Conservation (phyloP, 768 basidiomycete genomes). For the Hirschioporus abietinus region DNA sequence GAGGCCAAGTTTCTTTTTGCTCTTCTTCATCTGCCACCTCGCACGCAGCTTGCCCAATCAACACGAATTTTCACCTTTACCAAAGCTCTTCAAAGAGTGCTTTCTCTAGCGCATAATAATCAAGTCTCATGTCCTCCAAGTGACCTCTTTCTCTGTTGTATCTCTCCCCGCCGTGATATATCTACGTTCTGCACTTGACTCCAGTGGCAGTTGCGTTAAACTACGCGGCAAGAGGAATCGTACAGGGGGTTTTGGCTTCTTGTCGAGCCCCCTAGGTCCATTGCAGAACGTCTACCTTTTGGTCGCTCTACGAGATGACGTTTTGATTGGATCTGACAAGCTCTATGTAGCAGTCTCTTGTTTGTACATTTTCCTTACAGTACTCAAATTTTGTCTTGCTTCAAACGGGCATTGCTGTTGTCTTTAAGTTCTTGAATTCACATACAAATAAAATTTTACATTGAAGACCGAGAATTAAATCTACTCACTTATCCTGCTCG, state of each 20-base stretch:
- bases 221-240: background rate
- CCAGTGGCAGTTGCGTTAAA: background rate
- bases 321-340: background rate
- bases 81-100: background rate
- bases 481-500: no score
- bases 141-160: background rate
- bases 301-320: background rate
- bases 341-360: no score
- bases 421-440: no score
- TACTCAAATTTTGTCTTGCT: no score
- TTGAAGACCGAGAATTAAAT: no score
- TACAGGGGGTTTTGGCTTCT: background rate
- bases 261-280: background rate
- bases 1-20: background rate
- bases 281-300: background rate
- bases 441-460: no score
- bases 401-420: no score
- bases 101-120: background rate
- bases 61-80: background rate
- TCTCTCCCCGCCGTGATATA: background rate
- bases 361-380: no score
- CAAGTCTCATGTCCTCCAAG: background rate
- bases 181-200: slow-evolving; percentile 1
- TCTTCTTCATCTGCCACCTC: background rate
- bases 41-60: background rate